A percentile compares a stretch with the other conserved stretches of the same genome.
Conservation (phyloP, 495 filamentous ascomycete species). For the Pyronema omphalodes region DNA sequence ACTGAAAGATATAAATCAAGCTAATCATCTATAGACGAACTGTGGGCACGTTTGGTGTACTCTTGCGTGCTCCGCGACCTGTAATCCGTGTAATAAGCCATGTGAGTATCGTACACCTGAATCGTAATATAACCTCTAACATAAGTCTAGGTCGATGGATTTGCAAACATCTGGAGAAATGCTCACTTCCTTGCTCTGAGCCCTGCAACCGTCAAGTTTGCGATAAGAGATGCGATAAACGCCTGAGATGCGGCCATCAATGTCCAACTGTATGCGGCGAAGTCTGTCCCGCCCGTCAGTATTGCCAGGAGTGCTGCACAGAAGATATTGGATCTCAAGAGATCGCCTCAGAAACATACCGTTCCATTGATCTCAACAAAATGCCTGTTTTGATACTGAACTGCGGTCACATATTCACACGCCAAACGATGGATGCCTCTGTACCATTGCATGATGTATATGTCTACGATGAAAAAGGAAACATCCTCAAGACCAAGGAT, state of each 20-base stretch:
- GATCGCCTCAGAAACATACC: conserved; percentile 5
- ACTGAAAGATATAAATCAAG: neutral
- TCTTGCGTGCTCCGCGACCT: conserved; percentile 42
- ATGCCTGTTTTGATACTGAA: conserved; percentile 7
- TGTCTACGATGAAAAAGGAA: neutral
- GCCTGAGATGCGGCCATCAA: conserved; percentile 45
- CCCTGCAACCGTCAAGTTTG: conserved; percentile 49
- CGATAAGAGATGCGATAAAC: conserved; percentile 37
- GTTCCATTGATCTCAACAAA: conserved; percentile 3
- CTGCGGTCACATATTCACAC: conserved; percentile 10
- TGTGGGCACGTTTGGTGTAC: conserved; percentile 44
- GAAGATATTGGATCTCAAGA: neutral
- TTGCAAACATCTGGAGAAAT: conserved; percentile 35
- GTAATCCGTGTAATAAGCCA: conserved; percentile 40
- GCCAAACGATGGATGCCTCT: conserved; percentile 6
- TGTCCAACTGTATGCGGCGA: conserved; percentile 54
- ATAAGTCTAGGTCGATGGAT: conserved; percentile 26
- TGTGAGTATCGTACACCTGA: neutral
- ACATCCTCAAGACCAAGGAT: neutral
- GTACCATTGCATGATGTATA: conserved; percentile 5
- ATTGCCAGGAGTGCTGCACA: conserved; percentile 9
- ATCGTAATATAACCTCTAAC: neutral
- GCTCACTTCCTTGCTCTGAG: conserved; percentile 45
- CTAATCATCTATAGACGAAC: conserved; percentile 21
- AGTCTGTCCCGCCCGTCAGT: conserved; percentile 31